phyloP scores from a whole-genome alignment of 2,329 filamentous ascomycete species.

The Stemphylium beticola region DNA sequence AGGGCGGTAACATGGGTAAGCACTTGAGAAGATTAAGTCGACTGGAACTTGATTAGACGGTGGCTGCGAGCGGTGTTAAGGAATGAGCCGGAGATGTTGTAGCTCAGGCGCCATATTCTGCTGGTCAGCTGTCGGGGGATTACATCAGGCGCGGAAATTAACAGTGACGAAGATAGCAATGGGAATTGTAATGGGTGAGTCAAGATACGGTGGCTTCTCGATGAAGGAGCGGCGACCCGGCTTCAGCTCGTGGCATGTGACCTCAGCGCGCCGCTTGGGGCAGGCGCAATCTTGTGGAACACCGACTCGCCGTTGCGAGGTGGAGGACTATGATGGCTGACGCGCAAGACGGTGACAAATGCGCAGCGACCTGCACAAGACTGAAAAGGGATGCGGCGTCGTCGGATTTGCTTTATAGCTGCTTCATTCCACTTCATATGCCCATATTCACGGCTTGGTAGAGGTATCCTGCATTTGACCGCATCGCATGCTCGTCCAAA shows the following conservation, averaged over 20 bases:
- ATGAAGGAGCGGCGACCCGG: slow-evolving; percentile 20
- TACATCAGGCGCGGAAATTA: slow-evolving; percentile 27
- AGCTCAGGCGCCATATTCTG: slow-evolving; percentile 31
- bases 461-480: slow-evolving; percentile 10
- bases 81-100: slow-evolving; percentile 35
- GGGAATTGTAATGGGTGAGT: slow-evolving; percentile 23
- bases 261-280: slow-evolving; percentile 14
- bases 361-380: not conserved
- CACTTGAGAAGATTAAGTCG: slow-evolving; percentile 22
- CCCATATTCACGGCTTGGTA: not conserved
- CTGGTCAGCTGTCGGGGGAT: slow-evolving; percentile 41
- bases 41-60: slow-evolving; percentile 34
- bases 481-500: slow-evolving; percentile 22
- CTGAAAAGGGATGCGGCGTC: not conserved
- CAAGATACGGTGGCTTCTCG: slow-evolving; percentile 23
- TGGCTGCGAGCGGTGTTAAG: slow-evolving; percentile 31
- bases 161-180: slow-evolving; percentile 26
- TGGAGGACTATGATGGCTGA: not conserved
- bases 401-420: not conserved
- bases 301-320: slow-evolving; percentile 21
- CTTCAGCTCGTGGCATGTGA: slow-evolving; percentile 32
- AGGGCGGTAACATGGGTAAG: slow-evolving; percentile 23
- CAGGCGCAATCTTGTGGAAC: slow-evolving; percentile 20
- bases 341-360: not conserved
- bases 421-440: not conserved